A percentile compares a stretch with the other conserved stretches of the same genome.
These are phyloP conservation scores for Mallotus japonicus DNA, from an alignment of 441 rosid genomes.

Conservation along the genomic window DNA sequence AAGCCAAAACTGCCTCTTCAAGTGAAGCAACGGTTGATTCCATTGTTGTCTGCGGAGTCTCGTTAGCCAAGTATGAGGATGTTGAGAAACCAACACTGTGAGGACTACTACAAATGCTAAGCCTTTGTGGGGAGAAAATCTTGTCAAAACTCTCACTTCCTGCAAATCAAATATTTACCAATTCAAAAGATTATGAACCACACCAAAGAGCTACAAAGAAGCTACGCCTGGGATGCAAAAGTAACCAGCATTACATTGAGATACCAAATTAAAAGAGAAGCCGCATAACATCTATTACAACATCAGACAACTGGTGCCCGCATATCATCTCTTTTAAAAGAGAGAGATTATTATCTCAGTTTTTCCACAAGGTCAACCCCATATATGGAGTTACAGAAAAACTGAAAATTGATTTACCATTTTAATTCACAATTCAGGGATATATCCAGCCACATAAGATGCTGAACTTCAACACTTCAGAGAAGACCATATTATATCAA, in stretches of 20 bases:
- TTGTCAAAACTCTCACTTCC: constrained; percentile 83
- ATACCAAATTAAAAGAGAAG: no score
- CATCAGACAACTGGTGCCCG: neutral
- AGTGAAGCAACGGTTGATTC: constrained; percentile 62
- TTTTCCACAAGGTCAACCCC: neutral
- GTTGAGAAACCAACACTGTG: constrained; percentile 36
- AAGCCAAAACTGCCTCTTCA: constrained; percentile 64
- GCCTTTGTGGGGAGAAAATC: constrained; percentile 57
- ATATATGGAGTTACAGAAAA: neutral
- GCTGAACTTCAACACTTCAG: neutral
- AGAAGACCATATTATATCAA: neutral
- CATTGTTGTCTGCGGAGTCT: constrained; percentile 23
- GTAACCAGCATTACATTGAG: neutral
- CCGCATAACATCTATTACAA: neutral
- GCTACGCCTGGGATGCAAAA: neutral
- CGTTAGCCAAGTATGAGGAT: constrained; percentile 30
- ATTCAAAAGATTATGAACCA: neutral
- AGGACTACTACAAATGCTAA: constrained; percentile 43
- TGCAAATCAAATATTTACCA: constrained; percentile 33
- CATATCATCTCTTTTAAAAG: no score
- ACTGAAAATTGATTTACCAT: neutral
- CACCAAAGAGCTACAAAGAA: neutral
- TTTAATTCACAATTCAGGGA: neutral
- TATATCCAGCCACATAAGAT: neutral
- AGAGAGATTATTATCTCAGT: neutral